A percentile compares a stretch with the other conserved stretches of the same genome.
These are phyloP conservation scores for Plicaturopsis crispa DNA, from an alignment of 768 basidiomycete genomes.

Conservation along the genomic window DNA sequence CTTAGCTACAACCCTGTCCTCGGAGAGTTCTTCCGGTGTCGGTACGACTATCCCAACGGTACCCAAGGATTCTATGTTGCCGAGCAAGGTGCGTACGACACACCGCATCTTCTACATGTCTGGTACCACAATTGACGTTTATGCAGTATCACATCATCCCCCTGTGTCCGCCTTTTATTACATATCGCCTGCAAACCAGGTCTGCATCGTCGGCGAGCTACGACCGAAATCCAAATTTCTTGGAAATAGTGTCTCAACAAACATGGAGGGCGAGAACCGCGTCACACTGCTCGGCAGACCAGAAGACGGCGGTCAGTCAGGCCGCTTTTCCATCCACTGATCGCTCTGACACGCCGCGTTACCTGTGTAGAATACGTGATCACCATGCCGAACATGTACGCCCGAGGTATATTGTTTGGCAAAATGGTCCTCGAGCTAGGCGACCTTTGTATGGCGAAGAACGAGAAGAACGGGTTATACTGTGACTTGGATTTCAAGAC, in stretches of 20 bases:
- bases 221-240: constrained; percentile 94
- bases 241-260: constrained; percentile 93
- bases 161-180: constrained; percentile 96
- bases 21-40: constrained; percentile 96
- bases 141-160: constrained; percentile 89
- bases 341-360: constrained; percentile 2
- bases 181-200: constrained; percentile 81
- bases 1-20: constrained; percentile 91
- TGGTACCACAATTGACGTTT: neutral
- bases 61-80: constrained; percentile 95
- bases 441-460: constrained; percentile 79
- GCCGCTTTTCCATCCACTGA: constrained; percentile 4
- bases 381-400: constrained; percentile 98
- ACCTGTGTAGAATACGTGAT: constrained; percentile 64
- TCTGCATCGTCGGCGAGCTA: constrained; percentile 87
- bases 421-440: constrained; percentile 97
- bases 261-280: constrained; percentile 94
- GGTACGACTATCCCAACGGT: constrained; percentile 87
- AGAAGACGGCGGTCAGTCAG: constrained; percentile 73
- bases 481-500: constrained; percentile 97
- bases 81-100: constrained; percentile 66
- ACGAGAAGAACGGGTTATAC: constrained; percentile 62
- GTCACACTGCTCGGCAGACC: constrained; percentile 76
- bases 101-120: neutral
- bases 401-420: constrained; percentile 78